Conservation (phyloP, 441 rosid species). For the Omphalea diandra region DNA sequence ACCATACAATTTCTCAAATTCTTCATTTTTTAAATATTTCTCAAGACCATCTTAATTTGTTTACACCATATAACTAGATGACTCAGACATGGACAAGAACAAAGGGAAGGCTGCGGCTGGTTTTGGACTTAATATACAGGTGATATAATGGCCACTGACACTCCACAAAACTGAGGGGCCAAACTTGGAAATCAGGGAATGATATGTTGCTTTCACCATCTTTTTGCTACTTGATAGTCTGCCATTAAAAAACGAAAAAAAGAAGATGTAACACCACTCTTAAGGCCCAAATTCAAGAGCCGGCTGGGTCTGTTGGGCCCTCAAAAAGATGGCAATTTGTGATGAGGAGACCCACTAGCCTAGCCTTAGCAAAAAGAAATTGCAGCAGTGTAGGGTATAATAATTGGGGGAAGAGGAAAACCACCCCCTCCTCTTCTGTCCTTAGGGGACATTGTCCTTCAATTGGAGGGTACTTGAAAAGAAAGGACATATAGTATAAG, state of each 20-base stretch:
- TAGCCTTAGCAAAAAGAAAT: background rate
- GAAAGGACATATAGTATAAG: too few relatives aligned
- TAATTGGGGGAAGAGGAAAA: too few relatives aligned
- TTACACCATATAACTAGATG: too few relatives aligned
- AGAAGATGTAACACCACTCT: background rate
- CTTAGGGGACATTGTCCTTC: too few relatives aligned
- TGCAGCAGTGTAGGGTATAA: too few relatives aligned
- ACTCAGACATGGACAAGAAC: too few relatives aligned
- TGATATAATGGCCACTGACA: background rate
- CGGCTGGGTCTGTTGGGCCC: constrained; percentile 13
- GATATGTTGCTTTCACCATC: constrained; percentile 24
- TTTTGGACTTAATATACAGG: background rate
- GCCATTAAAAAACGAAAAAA: background rate
- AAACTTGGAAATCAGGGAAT: background rate
- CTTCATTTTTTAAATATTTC: too few relatives aligned
- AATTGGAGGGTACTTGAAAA: too few relatives aligned
- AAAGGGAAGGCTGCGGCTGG: background rate
- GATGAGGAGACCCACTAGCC: constrained; percentile 23
- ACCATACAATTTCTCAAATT: too few relatives aligned
- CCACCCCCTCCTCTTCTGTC: too few relatives aligned
- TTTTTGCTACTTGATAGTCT: constrained; percentile 15
- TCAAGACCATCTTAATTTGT: too few relatives aligned
- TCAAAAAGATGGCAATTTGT: background rate
- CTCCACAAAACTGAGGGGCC: constrained; percentile 8
- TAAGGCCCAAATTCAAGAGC: constrained; percentile 19